phyloP scores from a whole-genome alignment of 306 rosid genomes.

The Casuarina glauca region DNA sequence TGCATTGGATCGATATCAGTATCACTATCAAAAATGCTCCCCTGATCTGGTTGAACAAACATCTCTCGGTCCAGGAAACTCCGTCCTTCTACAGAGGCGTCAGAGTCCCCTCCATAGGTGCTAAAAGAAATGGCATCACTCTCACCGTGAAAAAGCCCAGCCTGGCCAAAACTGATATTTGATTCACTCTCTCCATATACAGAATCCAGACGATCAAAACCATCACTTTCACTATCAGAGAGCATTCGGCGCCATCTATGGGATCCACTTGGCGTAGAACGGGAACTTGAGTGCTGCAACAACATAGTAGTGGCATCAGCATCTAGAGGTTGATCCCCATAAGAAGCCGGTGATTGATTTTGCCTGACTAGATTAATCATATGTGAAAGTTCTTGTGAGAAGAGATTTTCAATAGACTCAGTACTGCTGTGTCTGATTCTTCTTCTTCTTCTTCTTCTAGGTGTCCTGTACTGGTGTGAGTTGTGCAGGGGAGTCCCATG shows the following conservation, averaged over 20 bases:
- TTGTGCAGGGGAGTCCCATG: slow-evolving; percentile 42
- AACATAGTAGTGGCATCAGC: slow-evolving; percentile 50
- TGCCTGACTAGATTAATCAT: slow-evolving; percentile 47
- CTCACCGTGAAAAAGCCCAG: slow-evolving; percentile 54
- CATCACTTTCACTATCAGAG: slow-evolving; percentile 85
- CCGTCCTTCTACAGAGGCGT: slow-evolving; percentile 68
- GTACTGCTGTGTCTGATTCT: slow-evolving; percentile 63
- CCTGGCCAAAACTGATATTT: slow-evolving; percentile 57
- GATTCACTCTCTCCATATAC: slow-evolving; percentile 74
- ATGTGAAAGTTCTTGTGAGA: slow-evolving; percentile 52
- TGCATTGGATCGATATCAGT: slow-evolving; percentile 96
- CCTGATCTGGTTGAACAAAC: slow-evolving; percentile 48
- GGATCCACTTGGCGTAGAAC: slow-evolving; percentile 71
- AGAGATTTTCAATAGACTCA: slow-evolving; percentile 56
- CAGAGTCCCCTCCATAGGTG: slow-evolving; percentile 84
- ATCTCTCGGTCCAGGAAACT: slow-evolving; percentile 65
- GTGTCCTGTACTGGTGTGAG: slow-evolving; percentile 37
- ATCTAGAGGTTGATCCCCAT: slow-evolving; percentile 51
- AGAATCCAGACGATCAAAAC: slow-evolving; percentile 65
- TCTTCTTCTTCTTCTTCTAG: slow-evolving; percentile 36
- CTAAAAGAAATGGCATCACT: slow-evolving; percentile 66
- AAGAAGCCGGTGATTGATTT: slow-evolving; percentile 42
- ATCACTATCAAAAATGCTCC: slow-evolving; percentile 61
- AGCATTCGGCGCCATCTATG: slow-evolving; percentile 60
- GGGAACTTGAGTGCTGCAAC: slow-evolving; percentile 53